phyloP scores from a whole-genome alignment of 176 grass and related monocot genomes.

The Alloteropsis semialata region DNA sequence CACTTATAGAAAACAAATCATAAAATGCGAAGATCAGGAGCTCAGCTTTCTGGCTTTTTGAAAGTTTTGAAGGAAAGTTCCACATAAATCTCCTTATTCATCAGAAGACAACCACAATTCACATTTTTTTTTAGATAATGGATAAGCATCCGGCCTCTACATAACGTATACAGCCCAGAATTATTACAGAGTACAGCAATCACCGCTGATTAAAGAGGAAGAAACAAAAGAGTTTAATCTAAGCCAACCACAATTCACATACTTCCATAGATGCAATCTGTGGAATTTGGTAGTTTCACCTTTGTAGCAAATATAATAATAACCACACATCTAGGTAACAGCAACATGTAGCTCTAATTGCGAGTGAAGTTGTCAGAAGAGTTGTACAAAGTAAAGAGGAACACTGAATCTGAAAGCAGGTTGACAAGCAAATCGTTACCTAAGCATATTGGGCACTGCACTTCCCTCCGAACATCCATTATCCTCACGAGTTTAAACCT shows the following conservation, averaged over 20 bases:
- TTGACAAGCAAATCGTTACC: conserved; percentile 32
- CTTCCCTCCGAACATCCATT: conserved; percentile 59
- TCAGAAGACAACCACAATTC: neutral
- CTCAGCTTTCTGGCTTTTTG: neutral
- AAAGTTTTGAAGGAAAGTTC: neutral
- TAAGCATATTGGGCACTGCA: conserved; percentile 79
- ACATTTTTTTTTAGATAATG: too few relatives aligned
- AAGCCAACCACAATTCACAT: neutral
- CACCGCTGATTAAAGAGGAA: too few relatives aligned
- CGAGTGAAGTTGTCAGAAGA: conserved; percentile 11
- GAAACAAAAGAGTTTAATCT: too few relatives aligned
- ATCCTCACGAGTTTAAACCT: conserved; percentile 63
- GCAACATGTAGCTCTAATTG: neutral
- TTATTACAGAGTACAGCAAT: too few relatives aligned
- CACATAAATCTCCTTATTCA: neutral
- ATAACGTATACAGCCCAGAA: too few relatives aligned
- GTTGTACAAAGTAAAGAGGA: neutral
- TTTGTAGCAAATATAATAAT: conserved; percentile 15
- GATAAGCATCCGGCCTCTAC: too few relatives aligned
- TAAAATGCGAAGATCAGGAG: neutral
- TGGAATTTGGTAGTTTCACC: conserved; percentile 15
- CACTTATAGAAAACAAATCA: neutral
- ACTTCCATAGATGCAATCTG: neutral
- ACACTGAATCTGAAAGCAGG: conserved; percentile 21
- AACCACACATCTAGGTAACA: neutral